Evolutionary conservation across 139 green algal species (phyloP).

Genomic region (Tetraselmis chui): DNA sequence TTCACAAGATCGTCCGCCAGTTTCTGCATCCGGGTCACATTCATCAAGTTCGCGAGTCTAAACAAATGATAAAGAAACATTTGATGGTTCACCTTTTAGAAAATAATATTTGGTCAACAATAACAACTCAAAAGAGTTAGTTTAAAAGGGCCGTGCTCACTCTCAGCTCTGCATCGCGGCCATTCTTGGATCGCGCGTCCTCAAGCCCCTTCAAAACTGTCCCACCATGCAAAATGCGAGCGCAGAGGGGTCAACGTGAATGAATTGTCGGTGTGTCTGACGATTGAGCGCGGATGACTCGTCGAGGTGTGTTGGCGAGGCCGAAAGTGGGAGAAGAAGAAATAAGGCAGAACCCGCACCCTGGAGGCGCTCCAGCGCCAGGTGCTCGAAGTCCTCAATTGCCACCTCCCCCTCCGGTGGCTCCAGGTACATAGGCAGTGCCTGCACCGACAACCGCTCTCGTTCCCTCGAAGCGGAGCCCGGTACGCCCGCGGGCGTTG

Average conservation of each 20-base stretch:
- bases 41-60: too few species aligned
- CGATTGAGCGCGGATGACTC: background rate
- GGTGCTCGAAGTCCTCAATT: conserved; percentile 90
- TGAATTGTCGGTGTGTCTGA: background rate
- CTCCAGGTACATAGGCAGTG: conserved; percentile 67
- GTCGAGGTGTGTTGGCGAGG: background rate
- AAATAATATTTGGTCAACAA: too few species aligned
- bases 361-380: conserved; percentile 76
- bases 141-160: background rate
- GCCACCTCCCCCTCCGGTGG: conserved; percentile 61
- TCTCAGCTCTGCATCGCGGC: background rate
- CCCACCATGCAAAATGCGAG: background rate
- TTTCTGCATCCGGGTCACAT: conserved; percentile 24
- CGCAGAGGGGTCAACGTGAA: background rate
- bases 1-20: conserved; percentile 31
- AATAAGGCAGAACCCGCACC: conserved; percentile 35
- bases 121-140: too few species aligned
- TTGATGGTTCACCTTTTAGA: too few species aligned
- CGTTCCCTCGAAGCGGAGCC: background rate
- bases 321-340: background rate
- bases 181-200: conserved; percentile 27
- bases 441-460: background rate
- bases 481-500: background rate
- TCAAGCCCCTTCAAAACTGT: conserved; percentile 88
- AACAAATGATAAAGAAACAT: too few species aligned